A percentile compares a stretch with the other conserved stretches of the same genome.
phyloP scores from a whole-genome alignment of 306 rosid genomes.

The Rosa multiflora region DNA sequence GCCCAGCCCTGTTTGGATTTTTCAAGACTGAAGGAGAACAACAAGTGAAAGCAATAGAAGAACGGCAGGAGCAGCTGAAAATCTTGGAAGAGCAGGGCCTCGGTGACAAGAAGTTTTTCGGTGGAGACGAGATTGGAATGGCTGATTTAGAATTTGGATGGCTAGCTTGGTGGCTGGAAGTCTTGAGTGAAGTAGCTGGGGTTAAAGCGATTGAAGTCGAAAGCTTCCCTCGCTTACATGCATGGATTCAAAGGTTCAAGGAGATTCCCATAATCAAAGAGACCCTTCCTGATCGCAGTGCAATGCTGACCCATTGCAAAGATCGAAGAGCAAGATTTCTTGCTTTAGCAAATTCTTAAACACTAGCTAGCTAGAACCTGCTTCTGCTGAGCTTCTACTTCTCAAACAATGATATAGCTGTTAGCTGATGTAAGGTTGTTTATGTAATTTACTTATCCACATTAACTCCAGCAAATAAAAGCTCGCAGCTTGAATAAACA shows the following conservation, averaged over 20 bases:
- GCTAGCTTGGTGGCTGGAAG: constrained; percentile 11
- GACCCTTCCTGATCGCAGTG: constrained; percentile 5
- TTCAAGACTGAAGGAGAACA: constrained; percentile 3
- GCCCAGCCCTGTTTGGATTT: background rate
- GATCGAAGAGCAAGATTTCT: background rate
- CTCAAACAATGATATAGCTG: background rate
- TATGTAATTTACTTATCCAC: background rate
- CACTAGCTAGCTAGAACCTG: background rate
- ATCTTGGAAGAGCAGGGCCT: background rate
- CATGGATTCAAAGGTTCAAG: constrained; percentile 14
- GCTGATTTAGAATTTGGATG: constrained; percentile 7
- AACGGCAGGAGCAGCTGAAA: background rate
- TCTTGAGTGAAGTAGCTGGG: background rate
- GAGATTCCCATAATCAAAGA: background rate
- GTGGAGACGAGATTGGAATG: constrained; percentile 7
- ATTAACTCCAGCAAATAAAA: background rate
- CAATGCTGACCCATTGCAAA: background rate
- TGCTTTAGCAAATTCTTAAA: background rate
- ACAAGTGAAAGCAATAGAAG: constrained; percentile 7
- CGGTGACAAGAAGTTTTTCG: background rate
- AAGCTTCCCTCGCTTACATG: constrained; percentile 1
- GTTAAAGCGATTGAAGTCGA: background rate
- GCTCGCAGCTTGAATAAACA: too few relatives aligned
- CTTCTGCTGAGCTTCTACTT: background rate
- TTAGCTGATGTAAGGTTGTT: background rate